Evolutionary conservation across 192 early-diverging fungal genomes (phyloP).

Genomic region (Allomyces macrogynus): DNA sequence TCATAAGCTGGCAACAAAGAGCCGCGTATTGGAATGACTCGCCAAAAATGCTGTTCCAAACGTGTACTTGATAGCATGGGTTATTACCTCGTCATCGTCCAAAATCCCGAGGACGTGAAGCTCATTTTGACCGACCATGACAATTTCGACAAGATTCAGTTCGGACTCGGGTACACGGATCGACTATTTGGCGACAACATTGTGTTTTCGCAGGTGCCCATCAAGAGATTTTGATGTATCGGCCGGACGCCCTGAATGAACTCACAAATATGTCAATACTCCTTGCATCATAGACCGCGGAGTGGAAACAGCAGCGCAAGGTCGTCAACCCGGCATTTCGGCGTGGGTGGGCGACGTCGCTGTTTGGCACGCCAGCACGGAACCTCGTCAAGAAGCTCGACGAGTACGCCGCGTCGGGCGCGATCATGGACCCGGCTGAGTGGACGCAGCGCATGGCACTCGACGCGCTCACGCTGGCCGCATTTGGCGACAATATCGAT

Average conservation of each 20-base stretch:
- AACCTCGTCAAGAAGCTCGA: constrained; percentile 16
- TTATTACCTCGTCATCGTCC: not conserved
- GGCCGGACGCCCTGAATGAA: too few relatives aligned
- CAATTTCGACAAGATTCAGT: not conserved
- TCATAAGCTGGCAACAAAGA: too few relatives aligned
- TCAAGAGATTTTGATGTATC: too few relatives aligned
- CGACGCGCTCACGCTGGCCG: not conserved
- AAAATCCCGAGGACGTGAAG: constrained; percentile 3
- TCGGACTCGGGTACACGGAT: not conserved
- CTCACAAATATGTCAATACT: too few relatives aligned
- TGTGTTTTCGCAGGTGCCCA: not conserved
- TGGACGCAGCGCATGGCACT: not conserved
- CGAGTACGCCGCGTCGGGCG: not conserved
- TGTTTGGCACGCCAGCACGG: not conserved
- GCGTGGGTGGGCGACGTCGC: constrained; percentile 16
- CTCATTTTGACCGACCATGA: constrained; percentile 1
- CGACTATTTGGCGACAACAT: constrained; percentile 1
- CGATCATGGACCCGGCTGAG: not conserved
- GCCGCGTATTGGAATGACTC: too few relatives aligned
- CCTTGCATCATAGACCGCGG: constrained; percentile 6
- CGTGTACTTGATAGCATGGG: not conserved
- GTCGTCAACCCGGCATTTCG: constrained; percentile 26
- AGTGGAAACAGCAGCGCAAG: constrained; percentile 20
- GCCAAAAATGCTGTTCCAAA: too few relatives aligned
- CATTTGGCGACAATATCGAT: not conserved